phyloP scores from a whole-genome alignment of 2,329 filamentous ascomycete species.

The Rhynchosporium secalis region DNA sequence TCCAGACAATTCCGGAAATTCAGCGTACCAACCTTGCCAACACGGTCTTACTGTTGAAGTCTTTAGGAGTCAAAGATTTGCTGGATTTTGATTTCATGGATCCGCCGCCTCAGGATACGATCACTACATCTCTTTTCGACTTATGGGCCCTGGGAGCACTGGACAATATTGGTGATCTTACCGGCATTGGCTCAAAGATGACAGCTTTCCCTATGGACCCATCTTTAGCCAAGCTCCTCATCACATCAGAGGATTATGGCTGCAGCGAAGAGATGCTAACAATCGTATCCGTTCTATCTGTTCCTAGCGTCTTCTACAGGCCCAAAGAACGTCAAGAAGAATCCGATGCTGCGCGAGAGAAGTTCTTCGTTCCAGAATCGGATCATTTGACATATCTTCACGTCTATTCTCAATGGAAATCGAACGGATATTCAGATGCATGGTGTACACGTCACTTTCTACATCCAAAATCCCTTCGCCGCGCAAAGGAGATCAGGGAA shows the following conservation, averaged over 20 bases:
- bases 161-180: conserved; percentile 91
- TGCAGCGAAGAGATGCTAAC: conserved; percentile 98
- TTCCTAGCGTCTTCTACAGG: conserved; percentile 94
- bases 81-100: conserved; percentile 99
- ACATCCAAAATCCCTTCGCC: conserved; percentile 88
- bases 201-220: conserved; percentile 98
- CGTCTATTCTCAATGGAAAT: conserved; percentile 93
- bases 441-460: conserved; percentile 95
- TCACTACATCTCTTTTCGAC: conserved; percentile 95
- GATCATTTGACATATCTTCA: conserved; percentile 95
- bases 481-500: conserved; percentile 91
- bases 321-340: conserved; percentile 97
- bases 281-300: conserved; percentile 96
- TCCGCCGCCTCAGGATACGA: conserved; percentile 94
- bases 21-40: conserved; percentile 95
- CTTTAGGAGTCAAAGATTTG: conserved; percentile 88
- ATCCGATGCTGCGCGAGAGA: conserved; percentile 90
- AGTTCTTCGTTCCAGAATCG: conserved; percentile 97
- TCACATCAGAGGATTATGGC: conserved; percentile 84
- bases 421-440: conserved; percentile 82
- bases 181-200: conserved; percentile 85
- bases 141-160: conserved; percentile 93
- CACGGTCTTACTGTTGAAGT: conserved; percentile 91
- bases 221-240: conserved; percentile 88
- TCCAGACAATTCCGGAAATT: conserved; percentile 96